Conservation (phyloP, 2,329 filamentous ascomycete species). For the Aspergillus sp. region DNA sequence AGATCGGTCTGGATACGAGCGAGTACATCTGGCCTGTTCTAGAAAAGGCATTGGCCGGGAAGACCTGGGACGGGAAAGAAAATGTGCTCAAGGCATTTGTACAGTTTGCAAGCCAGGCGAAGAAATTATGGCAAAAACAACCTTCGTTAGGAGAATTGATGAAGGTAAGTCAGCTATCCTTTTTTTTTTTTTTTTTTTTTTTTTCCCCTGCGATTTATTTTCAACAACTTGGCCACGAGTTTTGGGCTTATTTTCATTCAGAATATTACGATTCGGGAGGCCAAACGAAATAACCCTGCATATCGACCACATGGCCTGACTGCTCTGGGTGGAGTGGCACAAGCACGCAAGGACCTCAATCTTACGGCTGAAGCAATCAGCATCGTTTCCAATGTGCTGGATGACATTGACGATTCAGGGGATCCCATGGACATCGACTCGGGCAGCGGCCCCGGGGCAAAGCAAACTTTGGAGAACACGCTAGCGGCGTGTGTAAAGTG, state of each 20-base stretch:
- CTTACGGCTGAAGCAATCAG: conserved; percentile 66
- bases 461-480: conserved; percentile 34
- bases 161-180: conserved; percentile 52
- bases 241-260: conserved; percentile 37
- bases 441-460: conserved; percentile 40
- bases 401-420: conserved; percentile 54
- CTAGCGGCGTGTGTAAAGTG: conserved; percentile 41
- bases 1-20: conserved; percentile 59
- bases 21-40: conserved; percentile 76
- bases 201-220: neutral
- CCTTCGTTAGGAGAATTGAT: conserved; percentile 63
- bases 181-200: neutral
- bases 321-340: conserved; percentile 71
- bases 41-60: conserved; percentile 77
- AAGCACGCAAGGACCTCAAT: conserved; percentile 66
- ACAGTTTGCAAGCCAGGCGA: conserved; percentile 68
- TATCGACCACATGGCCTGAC: conserved; percentile 77
- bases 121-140: conserved; percentile 58
- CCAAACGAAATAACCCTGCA: conserved; percentile 82
- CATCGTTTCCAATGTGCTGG: conserved; percentile 64
- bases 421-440: conserved; percentile 71
- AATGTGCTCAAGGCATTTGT: conserved; percentile 77
- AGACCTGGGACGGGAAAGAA: conserved; percentile 93
- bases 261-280: conserved; percentile 74
- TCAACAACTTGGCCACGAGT: conserved; percentile 9